A percentile compares a stretch with the other conserved stretches of the same genome.
phyloP scores from a whole-genome alignment of 768 basidiomycete genomes.

The Boletus insuetus region DNA sequence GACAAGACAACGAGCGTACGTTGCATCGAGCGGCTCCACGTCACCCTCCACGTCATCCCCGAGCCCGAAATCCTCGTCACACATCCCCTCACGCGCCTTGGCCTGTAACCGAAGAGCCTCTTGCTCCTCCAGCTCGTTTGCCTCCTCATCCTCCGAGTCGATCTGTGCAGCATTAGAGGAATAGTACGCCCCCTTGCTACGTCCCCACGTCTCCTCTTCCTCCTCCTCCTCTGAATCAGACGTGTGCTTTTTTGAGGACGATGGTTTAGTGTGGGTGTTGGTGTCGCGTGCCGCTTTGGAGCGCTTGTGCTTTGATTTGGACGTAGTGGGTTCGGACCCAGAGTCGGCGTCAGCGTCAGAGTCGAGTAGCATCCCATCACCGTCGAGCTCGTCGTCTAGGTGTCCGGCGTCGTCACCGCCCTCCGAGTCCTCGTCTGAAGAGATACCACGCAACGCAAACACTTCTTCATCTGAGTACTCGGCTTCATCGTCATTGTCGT shows the following conservation, averaged over 20 bases:
- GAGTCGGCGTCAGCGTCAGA: neutral
- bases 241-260: neutral
- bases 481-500: slow-evolving; percentile 39
- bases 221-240: slow-evolving; percentile 39
- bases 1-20: slow-evolving; percentile 20
- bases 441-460: slow-evolving; percentile 67
- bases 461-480: slow-evolving; percentile 54
- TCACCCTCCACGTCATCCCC: slow-evolving; percentile 50
- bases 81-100: slow-evolving; percentile 68
- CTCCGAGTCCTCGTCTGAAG: slow-evolving; percentile 21
- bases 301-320: slow-evolving; percentile 13
- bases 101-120: slow-evolving; percentile 79
- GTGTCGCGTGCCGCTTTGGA: slow-evolving; percentile 10
- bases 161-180: slow-evolving; percentile 78
- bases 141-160: slow-evolving; percentile 88
- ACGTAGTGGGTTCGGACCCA: neutral
- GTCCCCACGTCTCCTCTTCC: slow-evolving; percentile 77
- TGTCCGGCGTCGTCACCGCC: slow-evolving; percentile 42
- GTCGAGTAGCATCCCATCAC: slow-evolving; percentile 26
- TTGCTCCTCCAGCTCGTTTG: slow-evolving; percentile 81
- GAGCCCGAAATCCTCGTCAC: slow-evolving; percentile 83
- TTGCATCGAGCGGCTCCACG: slow-evolving; percentile 24
- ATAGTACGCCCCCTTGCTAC: slow-evolving; percentile 77
- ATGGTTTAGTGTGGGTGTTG: slow-evolving; percentile 16
- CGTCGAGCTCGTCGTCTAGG: slow-evolving; percentile 15